Base-by-base conservation (phyloP, 257 asterid genomes). In the Eustoma russellianum region DNA sequence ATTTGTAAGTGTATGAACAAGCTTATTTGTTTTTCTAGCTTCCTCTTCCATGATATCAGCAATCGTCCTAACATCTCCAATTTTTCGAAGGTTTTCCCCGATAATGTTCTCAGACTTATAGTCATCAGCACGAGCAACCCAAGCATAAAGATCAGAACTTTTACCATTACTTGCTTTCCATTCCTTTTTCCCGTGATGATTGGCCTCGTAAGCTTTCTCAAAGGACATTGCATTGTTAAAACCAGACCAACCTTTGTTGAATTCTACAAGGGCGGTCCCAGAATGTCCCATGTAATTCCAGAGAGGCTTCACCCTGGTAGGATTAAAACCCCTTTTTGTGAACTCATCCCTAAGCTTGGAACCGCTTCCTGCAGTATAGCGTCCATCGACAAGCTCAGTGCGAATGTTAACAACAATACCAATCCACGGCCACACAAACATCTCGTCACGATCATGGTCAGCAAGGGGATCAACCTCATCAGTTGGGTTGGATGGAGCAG, bases 361-460 rank as follows among this genome's bases (percentile, higher is more conserved):
- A 55, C 95, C 97, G 67, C 95, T 87, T 69, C 67, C 81, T 61
- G 94, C 98, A 24, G 78, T 93, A 62, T 67, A 69, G 10, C 69
- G 79, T 14, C 86, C 91, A 47, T 83, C 85, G 70, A 75, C 82
- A 19, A 70, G 68, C 52, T 66, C 63, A 45, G 74, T 76, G 5
- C 84, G 82, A 52, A 85, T 74, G 58, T 88, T 85, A 44, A 73
- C 93, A 33, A 88, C 76, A 24, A 82, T 62, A 18, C 94, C 95
- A 63, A 79, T 64, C 98, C 98, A 92, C 8, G 98, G 98, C 95
- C 97, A 88, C 41, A 92, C 97, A 65, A 85, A 85, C 79, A 81
- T 71, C 78, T 92, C 97, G 33, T 69, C 79, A 61, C 60, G 72
- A 51, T 80, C 84, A 7, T 76, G 79, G 44, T 77, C 82, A 34